These are phyloP conservation scores for Cetraspora pellucida DNA, from an alignment of 192 early-diverging fungal species.

Conservation along the genomic window DNA sequence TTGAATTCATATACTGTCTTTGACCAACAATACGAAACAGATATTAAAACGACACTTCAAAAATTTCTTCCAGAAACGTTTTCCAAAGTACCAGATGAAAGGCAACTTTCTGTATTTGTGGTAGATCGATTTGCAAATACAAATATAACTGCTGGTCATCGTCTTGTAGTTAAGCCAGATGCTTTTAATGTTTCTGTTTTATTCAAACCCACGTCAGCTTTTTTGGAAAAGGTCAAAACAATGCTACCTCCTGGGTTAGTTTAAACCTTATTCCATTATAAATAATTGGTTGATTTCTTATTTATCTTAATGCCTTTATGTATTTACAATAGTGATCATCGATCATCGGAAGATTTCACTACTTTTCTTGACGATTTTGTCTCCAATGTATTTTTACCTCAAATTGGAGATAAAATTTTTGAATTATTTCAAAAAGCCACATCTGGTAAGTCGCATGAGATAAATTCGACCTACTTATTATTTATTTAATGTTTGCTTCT, in stretches of 20 bases:
- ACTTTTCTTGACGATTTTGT: slow-evolving; percentile 79
- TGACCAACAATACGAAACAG: slow-evolving; percentile 39
- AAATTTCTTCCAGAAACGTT: slow-evolving; percentile 36
- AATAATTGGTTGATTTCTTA: not conserved
- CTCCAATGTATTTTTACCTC: slow-evolving; percentile 78
- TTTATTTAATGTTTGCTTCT: not conserved
- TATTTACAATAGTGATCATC: slow-evolving; percentile 33
- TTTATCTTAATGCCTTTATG: not conserved
- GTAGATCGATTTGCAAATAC: slow-evolving; percentile 69
- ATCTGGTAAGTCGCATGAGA: slow-evolving; percentile 49
- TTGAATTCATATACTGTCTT: slow-evolving; percentile 18
- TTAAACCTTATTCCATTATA: not conserved
- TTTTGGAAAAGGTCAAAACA: slow-evolving; percentile 58
- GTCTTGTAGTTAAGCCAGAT: slow-evolving; percentile 65
- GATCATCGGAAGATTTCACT: slow-evolving; percentile 54
- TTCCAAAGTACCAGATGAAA: slow-evolving; percentile 24
- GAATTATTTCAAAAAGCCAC: slow-evolving; percentile 69
- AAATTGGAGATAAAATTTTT: slow-evolving; percentile 82
- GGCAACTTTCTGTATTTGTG: slow-evolving; percentile 36
- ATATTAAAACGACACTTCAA: slow-evolving; percentile 32
- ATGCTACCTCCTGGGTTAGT: slow-evolving; percentile 55
- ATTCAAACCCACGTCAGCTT: slow-evolving; percentile 68
- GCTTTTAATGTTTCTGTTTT: slow-evolving; percentile 70
- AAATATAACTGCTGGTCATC: slow-evolving; percentile 61
- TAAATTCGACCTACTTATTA: not conserved